Base-by-base conservation (phyloP, 768 basidiomycete genomes). In the Sarcomyxa edulis region DNA sequence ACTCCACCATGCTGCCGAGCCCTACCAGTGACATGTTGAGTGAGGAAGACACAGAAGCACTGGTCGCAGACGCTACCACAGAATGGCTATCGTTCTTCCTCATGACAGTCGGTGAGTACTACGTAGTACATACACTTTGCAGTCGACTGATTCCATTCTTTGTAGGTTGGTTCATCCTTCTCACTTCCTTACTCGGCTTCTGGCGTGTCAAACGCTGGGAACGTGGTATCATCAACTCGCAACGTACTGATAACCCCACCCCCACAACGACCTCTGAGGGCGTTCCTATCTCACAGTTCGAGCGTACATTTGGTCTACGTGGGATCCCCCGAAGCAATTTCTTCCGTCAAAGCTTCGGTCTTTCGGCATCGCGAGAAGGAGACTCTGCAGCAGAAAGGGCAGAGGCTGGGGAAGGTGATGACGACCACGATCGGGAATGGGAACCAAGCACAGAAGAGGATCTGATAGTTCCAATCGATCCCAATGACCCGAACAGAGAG, bases 31-130 rank as follows among this genome's bases (percentile, higher is more conserved):
- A 47, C 22, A 14, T 42, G 11, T 39, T 59, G 20, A 58, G 67
- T 14, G 57, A 39, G 20, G 25, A 66, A 15, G 69, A 65, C 32
- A 57, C 51, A 26, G 28, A 16, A 8, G 46, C 59, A 15, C 36
- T 72, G 14, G 59, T 78, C 4, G 65, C 68, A n/a, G 76, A 84
- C 58, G 72, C 81, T 16, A 88, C 92, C 0, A 84, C 85, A 16
- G 93, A 97, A 55, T 97, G 91, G 91, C 65, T 98, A 35, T 89
- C 90, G 11, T 98, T 97, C 66, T 78, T 94, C 64, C 63, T 97
- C 48, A 96, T 97, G 89, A 90, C 84, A 24, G 65, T 91, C 33
- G 81, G 81, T 81, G 46, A 28, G 78, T 64, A 20, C 19, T 22
- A 34, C n/a, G n/a, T n/a, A n/a, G n/a, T n/a, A n/a, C 32, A 14